Evolutionary conservation across 169 alveolate species (phyloP).

Genomic region (Theileria annulata): DNA sequence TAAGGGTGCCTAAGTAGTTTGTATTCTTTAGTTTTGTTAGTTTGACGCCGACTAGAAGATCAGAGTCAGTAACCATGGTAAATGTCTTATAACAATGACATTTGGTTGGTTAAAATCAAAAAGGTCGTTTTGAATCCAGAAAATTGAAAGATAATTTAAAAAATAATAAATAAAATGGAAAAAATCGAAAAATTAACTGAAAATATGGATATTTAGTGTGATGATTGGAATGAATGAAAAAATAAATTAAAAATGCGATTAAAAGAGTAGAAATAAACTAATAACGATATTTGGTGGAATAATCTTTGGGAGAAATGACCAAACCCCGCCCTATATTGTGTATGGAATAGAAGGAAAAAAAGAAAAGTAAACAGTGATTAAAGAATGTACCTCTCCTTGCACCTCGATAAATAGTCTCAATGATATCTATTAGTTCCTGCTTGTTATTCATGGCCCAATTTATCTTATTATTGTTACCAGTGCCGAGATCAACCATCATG

Average conservation of each 20-base stretch:
- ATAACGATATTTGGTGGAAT: constrained; percentile 91
- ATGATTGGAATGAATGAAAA: neutral
- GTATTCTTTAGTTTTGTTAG: neutral
- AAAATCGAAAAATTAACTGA: neutral
- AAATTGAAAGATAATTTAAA: neutral
- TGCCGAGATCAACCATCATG: constrained; percentile 98
- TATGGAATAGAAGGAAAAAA: neutral
- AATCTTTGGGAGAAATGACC: constrained; percentile 95
- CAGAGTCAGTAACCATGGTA: neutral
- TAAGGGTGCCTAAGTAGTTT: neutral
- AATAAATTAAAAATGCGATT: neutral
- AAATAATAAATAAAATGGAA: neutral
- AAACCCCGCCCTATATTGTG: constrained; percentile 86
- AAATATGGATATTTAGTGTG: neutral
- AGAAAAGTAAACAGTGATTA: neutral
- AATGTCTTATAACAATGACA: neutral
- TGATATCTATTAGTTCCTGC: constrained; percentile 96
- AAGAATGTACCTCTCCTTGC: constrained; percentile 92
- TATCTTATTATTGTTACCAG: constrained; percentile 98
- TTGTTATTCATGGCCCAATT: constrained; percentile 97
- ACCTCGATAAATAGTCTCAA: constrained; percentile 96
- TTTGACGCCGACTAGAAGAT: neutral
- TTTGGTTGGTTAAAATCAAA: neutral
- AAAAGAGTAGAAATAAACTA: constrained; percentile 48
- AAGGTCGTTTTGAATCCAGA: neutral